Conservation (phyloP, 495 filamentous ascomycete genomes). For the Astrothelium subdiscretum region DNA sequence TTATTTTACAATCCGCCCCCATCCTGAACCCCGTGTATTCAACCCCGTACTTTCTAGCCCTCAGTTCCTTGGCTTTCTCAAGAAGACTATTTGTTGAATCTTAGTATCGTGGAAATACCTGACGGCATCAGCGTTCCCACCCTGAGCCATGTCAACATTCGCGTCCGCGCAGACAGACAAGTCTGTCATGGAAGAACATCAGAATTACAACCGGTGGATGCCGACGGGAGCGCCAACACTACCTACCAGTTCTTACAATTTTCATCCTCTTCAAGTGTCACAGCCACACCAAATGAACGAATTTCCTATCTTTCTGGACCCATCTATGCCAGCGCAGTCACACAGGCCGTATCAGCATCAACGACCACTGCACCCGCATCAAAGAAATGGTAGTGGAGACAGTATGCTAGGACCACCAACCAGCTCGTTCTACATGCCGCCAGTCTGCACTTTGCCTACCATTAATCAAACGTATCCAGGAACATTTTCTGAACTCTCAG, state of each 20-base stretch:
- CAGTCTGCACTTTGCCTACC: not conserved
- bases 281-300: not conserved
- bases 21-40: too few relatives aligned
- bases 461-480: not conserved
- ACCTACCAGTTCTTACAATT: not conserved
- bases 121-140: not conserved
- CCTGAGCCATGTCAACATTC: not conserved
- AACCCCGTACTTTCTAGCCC: too few relatives aligned
- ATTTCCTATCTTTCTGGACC: not conserved
- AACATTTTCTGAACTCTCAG: not conserved
- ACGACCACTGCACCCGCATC: not conserved
- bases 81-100: not conserved
- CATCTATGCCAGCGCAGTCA: not conserved
- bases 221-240: not conserved
- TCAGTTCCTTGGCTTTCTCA: too few relatives aligned
- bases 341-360: not conserved
- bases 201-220: not conserved
- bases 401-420: not conserved
- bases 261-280: not conserved
- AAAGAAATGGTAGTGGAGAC: not conserved
- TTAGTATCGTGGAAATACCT: not conserved
- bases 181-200: not conserved
- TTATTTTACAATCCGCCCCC: not conserved
- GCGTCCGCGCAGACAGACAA: not conserved
- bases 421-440: not conserved